phyloP scores from a whole-genome alignment of 2,329 filamentous ascomycete species.

The Trichoderma koningii region DNA sequence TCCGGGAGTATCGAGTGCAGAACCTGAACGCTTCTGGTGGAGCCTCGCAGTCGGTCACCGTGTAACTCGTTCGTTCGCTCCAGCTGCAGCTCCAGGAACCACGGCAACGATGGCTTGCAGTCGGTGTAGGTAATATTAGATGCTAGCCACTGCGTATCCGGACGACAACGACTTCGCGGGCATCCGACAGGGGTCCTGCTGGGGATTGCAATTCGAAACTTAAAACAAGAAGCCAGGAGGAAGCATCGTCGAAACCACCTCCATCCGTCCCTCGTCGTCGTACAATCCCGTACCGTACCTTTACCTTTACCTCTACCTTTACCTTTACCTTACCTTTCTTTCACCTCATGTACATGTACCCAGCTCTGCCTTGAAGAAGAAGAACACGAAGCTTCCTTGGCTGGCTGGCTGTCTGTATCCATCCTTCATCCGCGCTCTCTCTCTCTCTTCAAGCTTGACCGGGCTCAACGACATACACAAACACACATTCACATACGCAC shows the following conservation, averaged over 20 bases:
- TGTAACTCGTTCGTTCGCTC: constrained; percentile 25
- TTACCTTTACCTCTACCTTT: no score
- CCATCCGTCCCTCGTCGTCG: neutral
- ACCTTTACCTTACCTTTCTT: no score
- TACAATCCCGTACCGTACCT: no score
- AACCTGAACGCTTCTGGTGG: constrained; percentile 12
- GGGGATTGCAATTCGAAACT: constrained; percentile 21
- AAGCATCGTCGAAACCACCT: constrained; percentile 17
- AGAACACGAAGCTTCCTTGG: neutral
- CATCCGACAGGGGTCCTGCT: constrained; percentile 7
- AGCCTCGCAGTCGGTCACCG: constrained; percentile 22
- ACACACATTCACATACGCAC: neutral
- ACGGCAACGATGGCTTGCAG: constrained; percentile 28
- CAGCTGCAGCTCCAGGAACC: constrained; percentile 25
- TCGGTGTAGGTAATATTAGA: constrained; percentile 26
- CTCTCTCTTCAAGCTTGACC: neutral
- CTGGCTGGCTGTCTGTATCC: neutral
- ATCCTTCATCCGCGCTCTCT: neutral
- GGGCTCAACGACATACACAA: neutral
- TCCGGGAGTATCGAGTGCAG: constrained; percentile 8
- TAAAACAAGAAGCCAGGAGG: constrained; percentile 25
- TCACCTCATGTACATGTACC: no score
- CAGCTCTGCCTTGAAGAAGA: no score
- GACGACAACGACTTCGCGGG: constrained; percentile 21
- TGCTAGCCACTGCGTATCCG: neutral